Percentiles rank a stretch among this genome's conserved stretches.
These are phyloP conservation scores for Lignosus rhinocerotis DNA, from an alignment of 1,284 basidiomycete species.

Conservation along the genomic window DNA sequence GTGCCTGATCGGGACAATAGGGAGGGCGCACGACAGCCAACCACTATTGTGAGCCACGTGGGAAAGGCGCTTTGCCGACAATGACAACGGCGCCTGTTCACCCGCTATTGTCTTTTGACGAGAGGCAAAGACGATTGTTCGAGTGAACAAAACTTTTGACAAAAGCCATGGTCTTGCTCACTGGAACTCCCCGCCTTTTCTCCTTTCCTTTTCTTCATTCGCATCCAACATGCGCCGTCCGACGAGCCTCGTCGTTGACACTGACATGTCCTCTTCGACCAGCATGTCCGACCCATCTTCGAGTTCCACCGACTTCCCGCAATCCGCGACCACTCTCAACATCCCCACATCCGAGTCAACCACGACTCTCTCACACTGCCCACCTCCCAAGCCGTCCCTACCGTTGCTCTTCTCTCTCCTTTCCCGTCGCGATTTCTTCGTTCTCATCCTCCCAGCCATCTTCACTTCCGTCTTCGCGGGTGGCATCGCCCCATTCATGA, in stretches of 20 bases:
- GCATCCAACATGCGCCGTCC: conserved; percentile 37
- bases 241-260: conserved; percentile 37
- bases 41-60: conserved; percentile 21
- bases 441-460: conserved; percentile 74
- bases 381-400: conserved; percentile 48
- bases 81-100: conserved; percentile 17
- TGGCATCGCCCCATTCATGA: conserved; percentile 91
- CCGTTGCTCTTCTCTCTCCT: conserved; percentile 69
- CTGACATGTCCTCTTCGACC: conserved; percentile 30
- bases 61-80: conserved; percentile 11
- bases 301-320: conserved; percentile 24
- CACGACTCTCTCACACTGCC: conserved; percentile 29
- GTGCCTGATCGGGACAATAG: conserved; percentile 20
- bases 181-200: conserved; percentile 9
- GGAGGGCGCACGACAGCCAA: too few species aligned
- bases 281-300: conserved; percentile 30
- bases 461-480: conserved; percentile 70
- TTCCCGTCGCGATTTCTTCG: conserved; percentile 51
- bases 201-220: conserved; percentile 24
- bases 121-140: conserved; percentile 20
- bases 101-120: conserved; percentile 14
- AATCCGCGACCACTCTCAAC: conserved; percentile 26
- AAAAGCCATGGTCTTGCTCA: conserved; percentile 33
- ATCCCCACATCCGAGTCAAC: conserved; percentile 23
- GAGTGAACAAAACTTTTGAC: conserved; percentile 28